phyloP scores from a whole-genome alignment of 2,329 filamentous ascomycete genomes.

The Aspergillus intermedius region DNA sequence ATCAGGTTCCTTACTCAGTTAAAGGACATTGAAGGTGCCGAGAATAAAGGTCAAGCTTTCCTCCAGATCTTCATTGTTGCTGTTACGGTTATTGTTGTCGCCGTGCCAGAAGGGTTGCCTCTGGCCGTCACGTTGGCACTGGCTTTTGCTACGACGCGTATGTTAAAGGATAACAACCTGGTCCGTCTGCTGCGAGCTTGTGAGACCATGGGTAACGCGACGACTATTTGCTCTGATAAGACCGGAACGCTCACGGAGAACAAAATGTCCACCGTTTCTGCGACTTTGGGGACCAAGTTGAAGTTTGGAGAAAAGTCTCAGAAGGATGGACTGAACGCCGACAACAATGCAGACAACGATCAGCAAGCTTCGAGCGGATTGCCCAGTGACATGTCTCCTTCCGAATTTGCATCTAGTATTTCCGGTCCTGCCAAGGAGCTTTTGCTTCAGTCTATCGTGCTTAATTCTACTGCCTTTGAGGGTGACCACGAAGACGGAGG shows the following conservation, averaged over 20 bases:
- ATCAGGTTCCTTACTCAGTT: constrained; percentile 68
- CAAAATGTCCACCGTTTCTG: constrained; percentile 56
- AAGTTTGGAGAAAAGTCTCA: constrained; percentile 39
- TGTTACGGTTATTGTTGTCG: constrained; percentile 55
- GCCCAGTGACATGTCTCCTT: constrained; percentile 45
- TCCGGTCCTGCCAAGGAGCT: constrained; percentile 49
- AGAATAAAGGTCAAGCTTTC: constrained; percentile 53
- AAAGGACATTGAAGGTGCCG: constrained; percentile 41
- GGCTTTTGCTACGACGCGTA: constrained; percentile 57
- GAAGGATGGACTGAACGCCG: constrained; percentile 14
- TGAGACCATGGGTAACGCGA: constrained; percentile 60
- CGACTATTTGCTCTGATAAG: constrained; percentile 60
- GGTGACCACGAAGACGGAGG: constrained; percentile 53
- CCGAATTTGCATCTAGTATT: constrained; percentile 50
- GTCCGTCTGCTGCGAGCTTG: constrained; percentile 55
- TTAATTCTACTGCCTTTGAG: constrained; percentile 67
- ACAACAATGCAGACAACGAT: constrained; percentile 19
- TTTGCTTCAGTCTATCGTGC: constrained; percentile 57
- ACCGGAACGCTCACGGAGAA: constrained; percentile 61
- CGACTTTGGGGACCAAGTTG: constrained; percentile 45
- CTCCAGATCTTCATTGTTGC: constrained; percentile 54
- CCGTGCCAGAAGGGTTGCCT: constrained; percentile 55
- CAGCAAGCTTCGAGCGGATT: neutral
- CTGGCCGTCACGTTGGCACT: constrained; percentile 57
- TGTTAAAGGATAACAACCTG: constrained; percentile 58